Evolutionary conservation across 352 stramenopile species (phyloP).

Genomic region (Phytopythium mirpurense): DNA sequence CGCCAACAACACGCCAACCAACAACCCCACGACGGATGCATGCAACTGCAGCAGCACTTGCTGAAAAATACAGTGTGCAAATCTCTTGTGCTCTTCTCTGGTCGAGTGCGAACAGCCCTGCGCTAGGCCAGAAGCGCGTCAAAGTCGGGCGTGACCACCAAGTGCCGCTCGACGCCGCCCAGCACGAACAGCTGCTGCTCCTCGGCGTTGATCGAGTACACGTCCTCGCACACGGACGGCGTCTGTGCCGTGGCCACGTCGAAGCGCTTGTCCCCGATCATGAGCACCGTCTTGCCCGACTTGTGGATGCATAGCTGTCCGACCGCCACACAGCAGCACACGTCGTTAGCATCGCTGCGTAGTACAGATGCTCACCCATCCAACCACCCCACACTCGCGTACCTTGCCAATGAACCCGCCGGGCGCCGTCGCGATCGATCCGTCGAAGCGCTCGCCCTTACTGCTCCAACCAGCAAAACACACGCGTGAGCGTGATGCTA

Average conservation of each 20-base stretch:
- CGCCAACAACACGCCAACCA: too few species aligned
- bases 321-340: neutral
- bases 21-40: too few species aligned
- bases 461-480: neutral
- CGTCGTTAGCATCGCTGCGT: neutral
- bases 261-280: slow-evolving; percentile 86
- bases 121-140: slow-evolving; percentile 67
- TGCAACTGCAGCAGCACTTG: too few species aligned
- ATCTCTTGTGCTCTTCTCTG: too few species aligned
- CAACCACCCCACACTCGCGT: neutral
- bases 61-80: neutral
- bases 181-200: slow-evolving; percentile 78
- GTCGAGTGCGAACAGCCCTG: neutral
- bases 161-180: slow-evolving; percentile 63
- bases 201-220: slow-evolving; percentile 71
- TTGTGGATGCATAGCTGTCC: slow-evolving; percentile 74
- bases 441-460: slow-evolving; percentile 34
- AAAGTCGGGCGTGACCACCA: slow-evolving; percentile 86
- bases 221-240: slow-evolving; percentile 76
- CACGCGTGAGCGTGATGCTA: neutral
- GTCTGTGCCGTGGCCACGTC: slow-evolving; percentile 75
- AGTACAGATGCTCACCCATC: neutral
- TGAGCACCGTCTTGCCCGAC: slow-evolving; percentile 80
- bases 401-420: slow-evolving; percentile 84
- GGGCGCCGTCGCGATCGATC: slow-evolving; percentile 57